These are phyloP conservation scores for Chaetomium olivaceum DNA, from an alignment of 2,329 filamentous ascomycete genomes.

Conservation along the genomic window DNA sequence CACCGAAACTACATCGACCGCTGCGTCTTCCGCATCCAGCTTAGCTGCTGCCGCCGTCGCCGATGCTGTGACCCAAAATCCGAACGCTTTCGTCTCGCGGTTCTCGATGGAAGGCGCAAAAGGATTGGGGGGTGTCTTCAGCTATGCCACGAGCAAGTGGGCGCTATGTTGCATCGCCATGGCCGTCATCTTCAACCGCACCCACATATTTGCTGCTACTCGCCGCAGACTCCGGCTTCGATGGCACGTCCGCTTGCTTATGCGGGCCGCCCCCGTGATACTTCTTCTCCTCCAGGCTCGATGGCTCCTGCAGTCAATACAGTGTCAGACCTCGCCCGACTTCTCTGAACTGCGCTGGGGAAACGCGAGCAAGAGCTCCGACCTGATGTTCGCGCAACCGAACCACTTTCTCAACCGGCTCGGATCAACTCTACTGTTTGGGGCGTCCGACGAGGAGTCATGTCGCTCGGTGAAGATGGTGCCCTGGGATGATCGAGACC, in stretches of 20 bases:
- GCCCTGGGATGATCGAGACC: conserved; percentile 53
- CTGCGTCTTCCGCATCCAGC: conserved; percentile 41
- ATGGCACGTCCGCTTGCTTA: conserved; percentile 68
- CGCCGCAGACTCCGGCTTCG: conserved; percentile 74
- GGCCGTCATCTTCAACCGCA: conserved; percentile 85
- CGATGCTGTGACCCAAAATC: conserved; percentile 46
- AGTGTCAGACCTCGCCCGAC: conserved; percentile 82
- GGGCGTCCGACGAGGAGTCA: conserved; percentile 71
- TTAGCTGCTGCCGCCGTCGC: conserved; percentile 38
- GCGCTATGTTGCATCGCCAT: conserved; percentile 83
- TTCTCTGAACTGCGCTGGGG: conserved; percentile 71
- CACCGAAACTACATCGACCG: conserved; percentile 40
- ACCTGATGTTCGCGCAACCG: conserved; percentile 68
- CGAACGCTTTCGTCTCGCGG: conserved; percentile 45
- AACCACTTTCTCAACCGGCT: conserved; percentile 71
- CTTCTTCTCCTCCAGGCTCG: conserved; percentile 69
- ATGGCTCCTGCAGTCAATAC: conserved; percentile 76
- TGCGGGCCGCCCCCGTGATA: conserved; percentile 71
- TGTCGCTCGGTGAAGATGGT: conserved; percentile 77
- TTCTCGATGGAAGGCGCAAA: conserved; percentile 61
- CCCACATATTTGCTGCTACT: conserved; percentile 89
- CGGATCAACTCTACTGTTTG: conserved; percentile 71
- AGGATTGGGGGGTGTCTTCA: conserved; percentile 82
- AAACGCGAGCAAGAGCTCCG: conserved; percentile 62
- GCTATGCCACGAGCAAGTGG: conserved; percentile 90